Percentiles rank a stretch among this genome's conserved stretches.
phyloP scores from a whole-genome alignment of 805 yeast species.

The Metschnikowia rubicola region DNA sequence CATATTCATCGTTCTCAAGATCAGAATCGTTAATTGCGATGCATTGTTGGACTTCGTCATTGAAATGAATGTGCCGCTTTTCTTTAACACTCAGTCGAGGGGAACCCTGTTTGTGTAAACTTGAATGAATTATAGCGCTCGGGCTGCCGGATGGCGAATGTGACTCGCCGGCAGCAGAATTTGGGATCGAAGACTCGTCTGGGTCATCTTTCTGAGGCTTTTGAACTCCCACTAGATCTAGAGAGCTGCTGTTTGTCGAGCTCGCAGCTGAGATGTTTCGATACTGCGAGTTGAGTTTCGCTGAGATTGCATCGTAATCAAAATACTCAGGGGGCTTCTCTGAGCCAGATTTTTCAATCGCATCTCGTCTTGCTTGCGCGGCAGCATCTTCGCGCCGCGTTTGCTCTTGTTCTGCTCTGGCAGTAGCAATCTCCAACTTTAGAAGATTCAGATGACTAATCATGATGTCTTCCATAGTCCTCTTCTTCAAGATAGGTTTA shows the following conservation, averaged over 20 bases:
- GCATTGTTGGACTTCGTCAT: conserved; percentile 92
- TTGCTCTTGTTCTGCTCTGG: conserved; percentile 28
- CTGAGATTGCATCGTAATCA: conserved; percentile 43
- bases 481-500: conserved; percentile 85
- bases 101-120: conserved; percentile 6
- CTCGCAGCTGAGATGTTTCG: conserved; percentile 24
- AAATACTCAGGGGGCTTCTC: conserved; percentile 36
- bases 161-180: background rate
- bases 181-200: background rate
- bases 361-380: conserved; percentile 18
- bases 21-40: conserved; percentile 54
- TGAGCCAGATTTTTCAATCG: conserved; percentile 10
- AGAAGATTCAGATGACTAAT: conserved; percentile 53
- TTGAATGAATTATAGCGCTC: conserved; percentile 3
- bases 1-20: conserved; percentile 12
- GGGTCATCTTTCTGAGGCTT: conserved; percentile 4
- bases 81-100: conserved; percentile 17
- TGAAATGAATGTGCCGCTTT: conserved; percentile 82
- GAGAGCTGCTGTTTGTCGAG: conserved; percentile 29
- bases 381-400: conserved; percentile 30
- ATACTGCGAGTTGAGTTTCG: conserved; percentile 41
- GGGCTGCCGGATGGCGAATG: background rate
- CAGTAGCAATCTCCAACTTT: conserved; percentile 40
- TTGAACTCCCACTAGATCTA: conserved; percentile 18
- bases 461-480: conserved; percentile 80